These are phyloP conservation scores for Leccinellum luteum DNA, from an alignment of 768 basidiomycete species.

Conservation along the genomic window DNA sequence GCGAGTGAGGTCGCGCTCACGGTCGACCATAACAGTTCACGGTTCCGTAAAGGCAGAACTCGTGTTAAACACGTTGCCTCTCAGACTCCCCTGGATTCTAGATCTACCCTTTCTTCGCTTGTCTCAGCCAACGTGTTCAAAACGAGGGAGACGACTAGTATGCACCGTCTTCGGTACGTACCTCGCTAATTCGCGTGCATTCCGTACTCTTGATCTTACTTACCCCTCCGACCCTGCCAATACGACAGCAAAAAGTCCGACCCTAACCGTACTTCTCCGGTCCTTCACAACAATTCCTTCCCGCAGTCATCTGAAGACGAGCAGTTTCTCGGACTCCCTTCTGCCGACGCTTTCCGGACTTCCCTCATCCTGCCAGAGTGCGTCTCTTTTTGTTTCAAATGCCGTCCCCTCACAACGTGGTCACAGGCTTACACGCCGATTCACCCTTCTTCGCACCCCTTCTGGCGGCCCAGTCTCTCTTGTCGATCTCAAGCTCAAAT, in stretches of 20 bases:
- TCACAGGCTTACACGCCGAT: slow-evolving; percentile 73
- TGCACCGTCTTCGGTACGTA: slow-evolving; percentile 84
- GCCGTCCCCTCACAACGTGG: slow-evolving; percentile 14
- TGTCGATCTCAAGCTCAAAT: slow-evolving; percentile 59
- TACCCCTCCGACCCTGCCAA: slow-evolving; percentile 23
- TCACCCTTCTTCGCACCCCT: slow-evolving; percentile 71
- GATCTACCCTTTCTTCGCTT: slow-evolving; percentile 30
- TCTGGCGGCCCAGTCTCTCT: slow-evolving; percentile 64
- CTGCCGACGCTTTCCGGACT: slow-evolving; percentile 77
- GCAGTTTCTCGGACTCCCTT: slow-evolving; percentile 56
- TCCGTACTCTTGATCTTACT: slow-evolving; percentile 27
- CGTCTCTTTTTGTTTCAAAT: slow-evolving; percentile 31
- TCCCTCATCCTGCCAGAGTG: slow-evolving; percentile 85
- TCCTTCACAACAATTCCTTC: slow-evolving; percentile 33
- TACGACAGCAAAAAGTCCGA: slow-evolving; percentile 74
- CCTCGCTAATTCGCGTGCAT: slow-evolving; percentile 30
- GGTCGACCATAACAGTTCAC: not conserved
- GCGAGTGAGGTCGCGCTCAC: not conserved
- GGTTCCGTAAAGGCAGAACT: slow-evolving; percentile 43
- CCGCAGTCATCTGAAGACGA: slow-evolving; percentile 36
- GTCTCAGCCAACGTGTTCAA: slow-evolving; percentile 61
- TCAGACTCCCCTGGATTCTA: slow-evolving; percentile 12
- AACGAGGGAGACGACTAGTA: slow-evolving; percentile 51
- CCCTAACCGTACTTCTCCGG: slow-evolving; percentile 46
- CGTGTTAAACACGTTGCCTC: slow-evolving; percentile 75